phyloP scores from a whole-genome alignment of 768 basidiomycete genomes.

The Termitomyces sp. region DNA sequence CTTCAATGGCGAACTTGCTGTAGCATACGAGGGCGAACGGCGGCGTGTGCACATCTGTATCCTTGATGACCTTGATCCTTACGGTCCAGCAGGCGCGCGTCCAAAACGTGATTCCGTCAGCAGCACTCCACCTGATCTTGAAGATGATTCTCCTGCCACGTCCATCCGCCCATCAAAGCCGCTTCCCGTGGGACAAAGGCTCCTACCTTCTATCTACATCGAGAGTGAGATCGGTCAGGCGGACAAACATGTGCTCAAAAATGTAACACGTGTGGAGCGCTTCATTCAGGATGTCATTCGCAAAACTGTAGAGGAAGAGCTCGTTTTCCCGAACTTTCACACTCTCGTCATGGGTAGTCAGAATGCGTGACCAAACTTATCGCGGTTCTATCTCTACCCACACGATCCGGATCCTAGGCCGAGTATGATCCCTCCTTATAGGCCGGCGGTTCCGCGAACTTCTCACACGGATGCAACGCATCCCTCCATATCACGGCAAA shows the following conservation, averaged over 20 bases:
- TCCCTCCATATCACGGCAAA: not conserved
- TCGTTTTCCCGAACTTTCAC: slow-evolving; percentile 96
- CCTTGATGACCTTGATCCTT: slow-evolving; percentile 82
- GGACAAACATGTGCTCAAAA: slow-evolving; percentile 93
- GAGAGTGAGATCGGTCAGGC: slow-evolving; percentile 96
- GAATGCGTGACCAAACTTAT: slow-evolving; percentile 5
- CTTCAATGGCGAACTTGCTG: slow-evolving; percentile 80
- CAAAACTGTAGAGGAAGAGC: slow-evolving; percentile 91
- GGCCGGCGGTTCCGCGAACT: not conserved
- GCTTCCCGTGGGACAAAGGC: slow-evolving; percentile 71
- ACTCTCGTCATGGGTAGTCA: slow-evolving; percentile 42
- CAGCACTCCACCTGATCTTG: slow-evolving; percentile 54
- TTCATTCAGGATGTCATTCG: slow-evolving; percentile 96
- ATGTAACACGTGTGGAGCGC: slow-evolving; percentile 90
- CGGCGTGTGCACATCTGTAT: slow-evolving; percentile 83
- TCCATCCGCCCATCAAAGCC: slow-evolving; percentile 52
- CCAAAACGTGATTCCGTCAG: slow-evolving; percentile 41
- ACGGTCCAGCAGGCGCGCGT: slow-evolving; percentile 60
- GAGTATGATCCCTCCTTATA: not conserved
- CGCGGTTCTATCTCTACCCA: not conserved
- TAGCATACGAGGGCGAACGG: slow-evolving; percentile 86
- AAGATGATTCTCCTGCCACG: slow-evolving; percentile 45
- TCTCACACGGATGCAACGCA: not conserved
- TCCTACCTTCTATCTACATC: slow-evolving; percentile 84
- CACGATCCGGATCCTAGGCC: not conserved